phyloP scores from a whole-genome alignment of 352 stramenopile genomes.

The Pythium scleroteichum region DNA sequence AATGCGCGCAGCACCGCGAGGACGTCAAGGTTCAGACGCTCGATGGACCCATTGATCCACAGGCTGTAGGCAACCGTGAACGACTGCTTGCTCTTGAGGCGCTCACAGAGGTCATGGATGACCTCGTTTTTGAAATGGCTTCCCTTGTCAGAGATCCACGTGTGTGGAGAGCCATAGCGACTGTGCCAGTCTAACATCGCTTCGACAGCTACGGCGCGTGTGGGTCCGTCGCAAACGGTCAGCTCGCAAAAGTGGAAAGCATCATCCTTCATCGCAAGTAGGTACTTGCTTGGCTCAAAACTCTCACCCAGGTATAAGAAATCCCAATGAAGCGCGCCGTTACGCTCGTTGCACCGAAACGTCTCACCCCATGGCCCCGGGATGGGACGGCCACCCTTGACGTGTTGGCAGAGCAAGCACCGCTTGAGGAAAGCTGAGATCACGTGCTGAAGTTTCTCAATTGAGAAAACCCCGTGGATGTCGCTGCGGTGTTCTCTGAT shows the following conservation, averaged over 20 bases:
- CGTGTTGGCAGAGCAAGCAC: conserved; percentile 28
- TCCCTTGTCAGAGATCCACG: conserved; percentile 32
- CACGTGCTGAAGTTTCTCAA: neutral
- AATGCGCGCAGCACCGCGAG: conserved; percentile 30
- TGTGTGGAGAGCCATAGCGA: conserved; percentile 23
- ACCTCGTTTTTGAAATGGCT: conserved; percentile 39
- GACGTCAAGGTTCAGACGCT: conserved; percentile 33
- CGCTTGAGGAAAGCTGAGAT: conserved; percentile 4
- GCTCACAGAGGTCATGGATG: conserved; percentile 19
- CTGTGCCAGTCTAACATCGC: conserved; percentile 31
- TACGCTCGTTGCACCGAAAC: conserved; percentile 18
- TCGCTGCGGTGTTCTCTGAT: no score
- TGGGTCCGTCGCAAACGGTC: conserved; percentile 22
- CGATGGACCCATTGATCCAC: conserved; percentile 39
- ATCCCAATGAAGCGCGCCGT: conserved; percentile 37
- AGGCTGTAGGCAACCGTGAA: conserved; percentile 29
- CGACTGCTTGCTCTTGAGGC: conserved; percentile 16
- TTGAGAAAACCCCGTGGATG: neutral
- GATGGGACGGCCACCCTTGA: conserved; percentile 25
- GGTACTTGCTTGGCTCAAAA: conserved; percentile 21
- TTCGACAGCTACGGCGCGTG: conserved; percentile 14
- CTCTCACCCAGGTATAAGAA: conserved; percentile 31
- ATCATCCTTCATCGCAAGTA: conserved; percentile 40
- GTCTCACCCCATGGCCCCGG: conserved; percentile 12
- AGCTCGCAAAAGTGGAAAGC: conserved; percentile 34